Base-by-base conservation (phyloP, 768 basidiomycete species). In the Cytidiella melzeri region DNA sequence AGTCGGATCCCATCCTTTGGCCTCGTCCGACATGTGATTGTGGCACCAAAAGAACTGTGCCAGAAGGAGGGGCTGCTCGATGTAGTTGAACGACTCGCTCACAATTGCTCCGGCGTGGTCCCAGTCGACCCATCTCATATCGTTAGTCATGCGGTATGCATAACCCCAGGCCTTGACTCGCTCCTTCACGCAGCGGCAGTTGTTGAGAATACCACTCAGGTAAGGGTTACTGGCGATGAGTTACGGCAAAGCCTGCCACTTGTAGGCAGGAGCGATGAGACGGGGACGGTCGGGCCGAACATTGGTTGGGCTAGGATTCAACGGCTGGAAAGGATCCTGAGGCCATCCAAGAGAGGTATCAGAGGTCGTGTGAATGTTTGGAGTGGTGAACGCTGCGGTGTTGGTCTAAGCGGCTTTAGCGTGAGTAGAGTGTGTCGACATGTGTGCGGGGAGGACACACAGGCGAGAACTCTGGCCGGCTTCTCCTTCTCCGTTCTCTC, bases 101-200 rank as follows among this genome's bases (percentile, higher is more conserved):
- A n/a, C n/a, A n/a, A n/a, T n/a, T n/a, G n/a, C n/a, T n/a, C n/a
- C n/a, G n/a, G n/a, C n/a, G n/a, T n/a, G n/a, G n/a, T n/a, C n/a
- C n/a, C 92, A 79, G 61, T 97, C 90, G 5, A 83, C 83, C 87
- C 90, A 99, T 63, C 79, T 81, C 9, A 89, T 93, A 65, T 98
- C 84, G 54, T 92, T 91, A 45, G 92, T 88, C 80, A 96, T 83
- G 41, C 81, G 81, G 67, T 86, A 97, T 26, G 76, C 92, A 60
- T 97, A 99, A 1, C 82, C 80, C 69, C 90, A 92, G 43, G 89
- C 90, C 69, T 99, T 99, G 68, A 97, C 73, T 47, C 90, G 79
- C 72, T 85, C 75, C 68, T 99, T 98, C 61, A 95, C 74, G 65
- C 87, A 79, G 52, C 96, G 84, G 18, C 94, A 85, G 53, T 81